phyloP scores from a whole-genome alignment of 2,329 filamentous ascomycete genomes.

The Fusarium robinianum region DNA sequence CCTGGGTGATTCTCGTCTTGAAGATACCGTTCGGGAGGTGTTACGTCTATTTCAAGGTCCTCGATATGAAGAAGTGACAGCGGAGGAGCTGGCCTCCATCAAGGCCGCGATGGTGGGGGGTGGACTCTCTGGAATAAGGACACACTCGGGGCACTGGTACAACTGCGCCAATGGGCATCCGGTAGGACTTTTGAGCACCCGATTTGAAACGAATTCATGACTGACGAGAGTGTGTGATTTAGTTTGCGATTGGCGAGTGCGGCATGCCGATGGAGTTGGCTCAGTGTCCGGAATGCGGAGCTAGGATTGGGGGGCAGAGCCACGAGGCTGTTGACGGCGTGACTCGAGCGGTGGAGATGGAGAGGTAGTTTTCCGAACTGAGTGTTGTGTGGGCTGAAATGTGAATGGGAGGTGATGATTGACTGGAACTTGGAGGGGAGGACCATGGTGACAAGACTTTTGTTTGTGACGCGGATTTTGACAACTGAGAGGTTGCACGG shows the following conservation, averaged over 20 bases:
- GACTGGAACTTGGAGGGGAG: too few relatives aligned
- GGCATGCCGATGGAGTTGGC: conserved; percentile 67
- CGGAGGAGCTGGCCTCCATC: conserved; percentile 49
- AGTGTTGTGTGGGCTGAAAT: too few relatives aligned
- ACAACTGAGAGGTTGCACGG: too few relatives aligned
- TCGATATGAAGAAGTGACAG: conserved; percentile 47
- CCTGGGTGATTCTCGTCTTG: background rate
- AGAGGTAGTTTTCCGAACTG: too few relatives aligned
- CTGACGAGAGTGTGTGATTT: background rate
- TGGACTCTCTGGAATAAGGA: conserved; percentile 43
- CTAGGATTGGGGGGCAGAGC: conserved; percentile 23
- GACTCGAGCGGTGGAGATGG: conserved; percentile 3
- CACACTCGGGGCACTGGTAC: conserved; percentile 44
- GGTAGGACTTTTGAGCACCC: conserved; percentile 18
- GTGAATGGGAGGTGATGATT: too few relatives aligned
- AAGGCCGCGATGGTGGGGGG: conserved; percentile 54
- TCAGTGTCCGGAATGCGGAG: conserved; percentile 65
- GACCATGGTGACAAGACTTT: too few relatives aligned
- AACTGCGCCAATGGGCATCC: conserved; percentile 39
- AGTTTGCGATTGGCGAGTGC: conserved; percentile 69
- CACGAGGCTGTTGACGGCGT: conserved; percentile 3
- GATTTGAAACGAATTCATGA: background rate
- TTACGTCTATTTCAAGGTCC: conserved; percentile 36
- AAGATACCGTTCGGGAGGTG: conserved; percentile 12
- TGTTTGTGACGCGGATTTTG: too few relatives aligned